Percentiles rank a stretch among this genome's conserved stretches.
Evolutionary conservation across 495 filamentous ascomycete genomes (phyloP).

Genomic region (Annulohypoxylon maeteangense): DNA sequence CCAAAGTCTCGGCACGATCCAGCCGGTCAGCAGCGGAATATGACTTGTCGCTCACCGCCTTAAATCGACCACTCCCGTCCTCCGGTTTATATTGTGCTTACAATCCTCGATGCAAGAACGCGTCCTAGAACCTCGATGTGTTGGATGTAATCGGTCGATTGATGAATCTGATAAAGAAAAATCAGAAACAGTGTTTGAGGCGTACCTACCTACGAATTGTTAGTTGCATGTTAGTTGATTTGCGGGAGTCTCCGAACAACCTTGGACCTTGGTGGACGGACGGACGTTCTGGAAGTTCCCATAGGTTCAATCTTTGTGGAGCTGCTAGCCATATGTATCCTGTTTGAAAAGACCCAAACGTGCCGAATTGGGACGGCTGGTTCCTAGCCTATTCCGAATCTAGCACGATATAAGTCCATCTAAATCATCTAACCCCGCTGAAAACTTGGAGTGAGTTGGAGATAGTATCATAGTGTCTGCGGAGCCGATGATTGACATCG

Average conservation of each 20-base stretch:
- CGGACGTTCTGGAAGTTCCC: background rate
- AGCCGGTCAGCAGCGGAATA: slow-evolving; percentile 25
- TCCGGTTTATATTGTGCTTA: background rate
- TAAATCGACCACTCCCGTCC: background rate
- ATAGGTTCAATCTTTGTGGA: background rate
- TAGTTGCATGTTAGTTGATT: background rate
- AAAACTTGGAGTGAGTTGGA: background rate
- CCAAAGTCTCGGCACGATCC: slow-evolving; percentile 20
- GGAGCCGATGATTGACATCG: background rate
- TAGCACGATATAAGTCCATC: background rate
- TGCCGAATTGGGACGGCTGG: background rate
- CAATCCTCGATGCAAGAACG: background rate
- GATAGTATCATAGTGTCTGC: background rate
- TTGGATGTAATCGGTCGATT: background rate
- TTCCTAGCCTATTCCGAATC: slow-evolving; percentile 1
- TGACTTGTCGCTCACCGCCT: slow-evolving; percentile 24
- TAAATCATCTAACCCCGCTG: background rate
- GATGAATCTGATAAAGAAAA: background rate
- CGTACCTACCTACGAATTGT: too few species aligned
- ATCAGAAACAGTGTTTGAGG: background rate
- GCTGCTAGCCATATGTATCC: background rate
- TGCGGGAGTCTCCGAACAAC: slow-evolving; percentile 3
- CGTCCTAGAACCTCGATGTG: background rate
- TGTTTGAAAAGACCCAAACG: slow-evolving; percentile 1
- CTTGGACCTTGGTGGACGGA: background rate